Conservation (phyloP, 169 alveolate species). For the Cryptosporidium bovis region DNA sequence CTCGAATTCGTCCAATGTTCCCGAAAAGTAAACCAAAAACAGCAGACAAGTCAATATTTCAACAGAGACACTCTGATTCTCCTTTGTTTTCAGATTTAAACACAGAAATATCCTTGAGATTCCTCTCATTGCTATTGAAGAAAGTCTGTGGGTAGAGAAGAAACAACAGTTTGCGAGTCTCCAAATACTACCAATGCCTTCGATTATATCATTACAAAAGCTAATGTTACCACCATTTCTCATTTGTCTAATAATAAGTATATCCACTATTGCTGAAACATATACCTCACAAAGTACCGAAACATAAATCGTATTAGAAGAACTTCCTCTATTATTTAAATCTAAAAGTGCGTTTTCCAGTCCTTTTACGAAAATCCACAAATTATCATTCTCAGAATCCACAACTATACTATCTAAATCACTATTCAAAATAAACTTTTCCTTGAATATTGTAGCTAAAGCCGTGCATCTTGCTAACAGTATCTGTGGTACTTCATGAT, state of each 20-base stretch:
- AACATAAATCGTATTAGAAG: constrained; percentile 12
- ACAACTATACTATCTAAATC: neutral
- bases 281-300: constrained; percentile 58
- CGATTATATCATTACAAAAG: neutral
- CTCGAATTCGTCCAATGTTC: constrained; percentile 25
- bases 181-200: constrained; percentile 35
- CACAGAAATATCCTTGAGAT: constrained; percentile 37
- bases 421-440: neutral
- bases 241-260: constrained; percentile 58
- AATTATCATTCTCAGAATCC: constrained; percentile 36
- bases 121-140: constrained; percentile 65
- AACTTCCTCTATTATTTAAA: neutral
- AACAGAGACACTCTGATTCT: neutral
- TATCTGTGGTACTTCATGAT: constrained; percentile 47
- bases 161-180: constrained; percentile 8
- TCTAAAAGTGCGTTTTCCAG: constrained; percentile 34
- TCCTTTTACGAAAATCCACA: constrained; percentile 38
- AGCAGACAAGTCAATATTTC: constrained; percentile 24
- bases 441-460: constrained; percentile 16
- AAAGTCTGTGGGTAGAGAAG: constrained; percentile 41
- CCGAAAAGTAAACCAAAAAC: constrained; percentile 26
- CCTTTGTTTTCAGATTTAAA: neutral
- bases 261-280: constrained; percentile 48
- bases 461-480: constrained; percentile 61
- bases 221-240: constrained; percentile 2